Conservation (phyloP, 164 flowering plant species). For the Umbilicus rupestris region DNA sequence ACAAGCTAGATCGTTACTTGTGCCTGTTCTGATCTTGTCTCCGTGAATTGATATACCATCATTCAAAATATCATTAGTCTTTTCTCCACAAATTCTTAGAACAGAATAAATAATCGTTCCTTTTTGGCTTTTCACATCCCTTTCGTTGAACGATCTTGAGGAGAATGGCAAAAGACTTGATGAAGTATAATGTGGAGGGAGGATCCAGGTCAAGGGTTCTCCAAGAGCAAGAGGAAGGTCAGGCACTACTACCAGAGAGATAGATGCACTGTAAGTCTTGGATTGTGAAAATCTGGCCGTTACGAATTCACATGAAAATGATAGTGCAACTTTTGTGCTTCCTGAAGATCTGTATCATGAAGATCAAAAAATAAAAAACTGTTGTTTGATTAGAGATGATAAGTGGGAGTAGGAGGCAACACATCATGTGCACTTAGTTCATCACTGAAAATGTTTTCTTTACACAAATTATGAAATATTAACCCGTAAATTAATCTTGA, state of each 20-base stretch:
- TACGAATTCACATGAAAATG: slow-evolving; percentile 71
- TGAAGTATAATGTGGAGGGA: slow-evolving; percentile 75
- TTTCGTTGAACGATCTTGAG: slow-evolving; percentile 26
- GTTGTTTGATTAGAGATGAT: too few species aligned
- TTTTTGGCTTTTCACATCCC: slow-evolving; percentile 38
- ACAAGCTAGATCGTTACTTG: slow-evolving; percentile 61
- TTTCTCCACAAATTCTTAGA: slow-evolving; percentile 31
- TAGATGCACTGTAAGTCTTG: slow-evolving; percentile 49
- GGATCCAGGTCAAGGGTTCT: slow-evolving; percentile 77
- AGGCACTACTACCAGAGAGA: slow-evolving; percentile 51
- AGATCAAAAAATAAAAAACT: background rate
- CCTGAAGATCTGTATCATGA: slow-evolving; percentile 57
- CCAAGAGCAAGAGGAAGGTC: slow-evolving; percentile 92
- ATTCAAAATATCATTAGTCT: slow-evolving; percentile 26
- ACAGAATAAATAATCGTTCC: slow-evolving; percentile 54
- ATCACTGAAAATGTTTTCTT: background rate
- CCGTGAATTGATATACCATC: slow-evolving; percentile 49
- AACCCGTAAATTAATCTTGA: too few species aligned
- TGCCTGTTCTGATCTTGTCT: slow-evolving; percentile 52
- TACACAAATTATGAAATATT: background rate
- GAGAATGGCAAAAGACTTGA: slow-evolving; percentile 61
- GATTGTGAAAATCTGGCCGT: slow-evolving; percentile 38
- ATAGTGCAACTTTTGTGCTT: slow-evolving; percentile 47
- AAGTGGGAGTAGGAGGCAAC: background rate
- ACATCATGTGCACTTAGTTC: background rate